Evolutionary conservation across 768 basidiomycete genomes (phyloP), one percentile per base, ranked within the genome.

Genomic region (Lactarius sp.): DNA sequence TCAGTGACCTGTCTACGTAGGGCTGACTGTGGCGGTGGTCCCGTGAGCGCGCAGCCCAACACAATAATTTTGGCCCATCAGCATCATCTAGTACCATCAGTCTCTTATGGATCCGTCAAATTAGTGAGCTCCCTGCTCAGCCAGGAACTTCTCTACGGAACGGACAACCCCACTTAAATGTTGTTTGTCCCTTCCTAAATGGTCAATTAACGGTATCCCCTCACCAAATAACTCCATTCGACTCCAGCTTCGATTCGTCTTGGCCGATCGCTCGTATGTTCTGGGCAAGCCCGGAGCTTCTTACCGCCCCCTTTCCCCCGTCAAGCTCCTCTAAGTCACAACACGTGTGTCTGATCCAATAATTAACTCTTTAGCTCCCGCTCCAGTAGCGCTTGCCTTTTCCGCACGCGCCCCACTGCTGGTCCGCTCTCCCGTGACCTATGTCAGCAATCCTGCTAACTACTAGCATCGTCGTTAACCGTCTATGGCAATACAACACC

Each of bases 101-200:
- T 10, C 31, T 20, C 46, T 56, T 31, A 39, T 39, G 47, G 47
- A 62, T 51, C 54, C 37, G 55, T 62, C 61, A 62, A 51, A 56
- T 57, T 56, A 44, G 60, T 47, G 41, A 61, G 53, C 39, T 53
- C 42, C 20, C 39, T 36, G 34, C 49, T 62, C 50, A 49, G 42
- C 14, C 13, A 47, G 8, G 56, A 57, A 62, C 56, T 62, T 62
- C 61, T 62, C 42, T 47, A 42, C 42, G 42, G 61, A 62, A 62
- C 33, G 20, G 51, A n/a, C 42, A 41, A 51, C 56, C 56, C 56
- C 61, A 57, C 61, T 36, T 16, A 37, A 31, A 42, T n/a, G 14
- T 37, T 39, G 36, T 52, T 42, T 16, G 46, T 22, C 55, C 54
- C 47, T 57, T 36, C 61, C 27, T 12, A 57, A 61, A 57, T n/a